A percentile compares a stretch with the other conserved stretches of the same genome.
These are phyloP conservation scores for Syzygium aromaticum DNA, from an alignment of 345 rosid species.

Conservation along the genomic window DNA sequence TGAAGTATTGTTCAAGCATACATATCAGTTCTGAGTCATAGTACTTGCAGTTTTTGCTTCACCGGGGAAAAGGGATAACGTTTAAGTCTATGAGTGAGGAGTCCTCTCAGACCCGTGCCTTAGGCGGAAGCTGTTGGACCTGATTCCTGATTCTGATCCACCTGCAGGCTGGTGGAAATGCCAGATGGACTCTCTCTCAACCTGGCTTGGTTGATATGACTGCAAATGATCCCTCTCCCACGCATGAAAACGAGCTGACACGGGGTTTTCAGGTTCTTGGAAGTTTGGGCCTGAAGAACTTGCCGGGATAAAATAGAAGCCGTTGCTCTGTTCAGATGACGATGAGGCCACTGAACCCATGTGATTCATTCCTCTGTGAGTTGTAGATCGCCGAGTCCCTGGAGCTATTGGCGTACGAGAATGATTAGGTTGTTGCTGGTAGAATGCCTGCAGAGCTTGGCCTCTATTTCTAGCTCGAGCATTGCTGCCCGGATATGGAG, in stretches of 20 bases:
- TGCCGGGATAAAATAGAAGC: conserved; percentile 56
- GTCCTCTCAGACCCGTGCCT: conserved; percentile 71
- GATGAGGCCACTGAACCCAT: conserved; percentile 53
- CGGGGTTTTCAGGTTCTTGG: conserved; percentile 39
- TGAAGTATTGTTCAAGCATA: conserved; percentile 49
- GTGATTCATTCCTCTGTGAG: conserved; percentile 47
- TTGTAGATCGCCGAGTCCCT: conserved; percentile 40
- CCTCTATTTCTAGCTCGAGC: conserved; percentile 80
- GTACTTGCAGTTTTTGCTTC: conserved; percentile 22
- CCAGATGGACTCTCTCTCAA: conserved; percentile 62
- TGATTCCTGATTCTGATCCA: conserved; percentile 29
- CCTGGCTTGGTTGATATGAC: conserved; percentile 43
- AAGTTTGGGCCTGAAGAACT: conserved; percentile 38
- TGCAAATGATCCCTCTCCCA: conserved; percentile 79
- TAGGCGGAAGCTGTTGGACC: conserved; percentile 52
- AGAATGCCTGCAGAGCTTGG: conserved; percentile 93
- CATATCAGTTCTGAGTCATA: conserved; percentile 31
- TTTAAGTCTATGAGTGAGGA: conserved; percentile 27
- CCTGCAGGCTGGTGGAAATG: conserved; percentile 46
- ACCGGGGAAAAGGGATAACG: conserved; percentile 12
- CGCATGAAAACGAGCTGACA: conserved; percentile 30
- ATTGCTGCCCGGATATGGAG: conserved; percentile 86
- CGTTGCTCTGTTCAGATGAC: conserved; percentile 57
- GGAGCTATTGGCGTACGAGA: conserved; percentile 18
- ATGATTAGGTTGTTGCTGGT: conserved; percentile 68